Evolutionary conservation across 495 filamentous ascomycete species (phyloP).

Genomic region (Penicillium macrosclerotiorum): DNA sequence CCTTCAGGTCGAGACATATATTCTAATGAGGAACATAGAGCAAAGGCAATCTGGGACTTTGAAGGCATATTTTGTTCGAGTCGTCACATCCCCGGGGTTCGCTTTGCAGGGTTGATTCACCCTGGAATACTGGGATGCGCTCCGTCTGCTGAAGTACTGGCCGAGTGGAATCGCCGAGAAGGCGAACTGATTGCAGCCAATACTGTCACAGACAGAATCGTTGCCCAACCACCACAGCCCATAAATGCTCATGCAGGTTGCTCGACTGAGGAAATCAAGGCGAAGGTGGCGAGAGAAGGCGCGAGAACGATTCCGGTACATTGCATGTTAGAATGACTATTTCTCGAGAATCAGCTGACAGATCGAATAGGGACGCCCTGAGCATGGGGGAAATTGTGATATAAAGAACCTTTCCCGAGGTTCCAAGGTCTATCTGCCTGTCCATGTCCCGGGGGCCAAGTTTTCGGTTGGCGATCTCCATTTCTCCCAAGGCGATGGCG

Average conservation of each 20-base stretch:
- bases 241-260: conserved; percentile 69
- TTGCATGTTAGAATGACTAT: no score
- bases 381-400: conserved; percentile 69
- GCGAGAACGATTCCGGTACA: conserved; percentile 80
- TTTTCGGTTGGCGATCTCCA: conserved; percentile 93
- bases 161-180: conserved; percentile 80
- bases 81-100: conserved; percentile 84
- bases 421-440: conserved; percentile 84
- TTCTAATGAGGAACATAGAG: conserved; percentile 41
- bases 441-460: conserved; percentile 82
- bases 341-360: neutral
- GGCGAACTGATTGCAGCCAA: conserved; percentile 70
- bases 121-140: conserved; percentile 93
- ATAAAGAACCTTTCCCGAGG: conserved; percentile 90
- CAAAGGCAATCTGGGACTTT: conserved; percentile 97
- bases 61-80: conserved; percentile 92
- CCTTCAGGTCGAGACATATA: no score
- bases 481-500: conserved; percentile 88
- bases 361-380: conserved; percentile 42
- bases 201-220: conserved; percentile 63
- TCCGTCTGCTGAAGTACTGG: conserved; percentile 66
- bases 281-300: conserved; percentile 80
- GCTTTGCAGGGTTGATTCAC: conserved; percentile 90
- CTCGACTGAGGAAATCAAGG: conserved; percentile 58
- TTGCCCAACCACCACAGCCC: conserved; percentile 76